A percentile compares a stretch with the other conserved stretches of the same genome.
These are phyloP conservation scores for Cordyceps cicadae DNA, from an alignment of 2,329 filamentous ascomycete genomes.

Conservation along the genomic window DNA sequence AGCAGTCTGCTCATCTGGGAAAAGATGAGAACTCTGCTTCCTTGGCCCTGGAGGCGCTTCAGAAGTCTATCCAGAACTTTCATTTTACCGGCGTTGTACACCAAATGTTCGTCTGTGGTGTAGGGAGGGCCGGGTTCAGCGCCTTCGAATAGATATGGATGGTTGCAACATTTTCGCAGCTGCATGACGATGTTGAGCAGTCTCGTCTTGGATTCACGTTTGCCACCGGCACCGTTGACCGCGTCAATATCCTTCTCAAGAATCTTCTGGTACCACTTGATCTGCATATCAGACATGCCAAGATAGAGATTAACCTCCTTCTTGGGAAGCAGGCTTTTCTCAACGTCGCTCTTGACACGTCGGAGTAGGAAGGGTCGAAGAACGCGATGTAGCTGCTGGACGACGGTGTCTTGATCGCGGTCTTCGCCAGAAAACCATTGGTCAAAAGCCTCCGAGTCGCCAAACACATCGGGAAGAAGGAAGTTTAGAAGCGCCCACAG, in stretches of 20 bases:
- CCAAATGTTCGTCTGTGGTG: slow-evolving; percentile 91
- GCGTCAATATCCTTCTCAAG: slow-evolving; percentile 98
- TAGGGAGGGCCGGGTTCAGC: slow-evolving; percentile 96
- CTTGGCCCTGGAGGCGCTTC: slow-evolving; percentile 71
- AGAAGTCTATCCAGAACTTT: slow-evolving; percentile 89
- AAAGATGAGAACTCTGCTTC: slow-evolving; percentile 95
- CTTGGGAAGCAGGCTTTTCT: slow-evolving; percentile 94
- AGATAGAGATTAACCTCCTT: slow-evolving; percentile 96
- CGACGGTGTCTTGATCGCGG: slow-evolving; percentile 86
- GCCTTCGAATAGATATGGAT: slow-evolving; percentile 95
- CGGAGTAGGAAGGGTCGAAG: slow-evolving; percentile 88
- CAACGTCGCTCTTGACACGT: slow-evolving; percentile 93
- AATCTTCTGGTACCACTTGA: slow-evolving; percentile 99
- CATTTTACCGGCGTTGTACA: slow-evolving; percentile 96
- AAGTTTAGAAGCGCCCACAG: slow-evolving; percentile 98
- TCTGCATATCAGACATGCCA: slow-evolving; percentile 98
- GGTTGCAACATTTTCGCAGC: slow-evolving; percentile 96
- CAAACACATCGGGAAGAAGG: slow-evolving; percentile 94
- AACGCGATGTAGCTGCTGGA: slow-evolving; percentile 90
- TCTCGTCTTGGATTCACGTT: slow-evolving; percentile 94
- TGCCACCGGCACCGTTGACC: slow-evolving; percentile 91
- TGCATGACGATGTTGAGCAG: slow-evolving; percentile 99
- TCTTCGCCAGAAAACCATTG: slow-evolving; percentile 94
- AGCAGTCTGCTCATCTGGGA: slow-evolving; percentile 97
- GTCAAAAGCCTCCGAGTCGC: slow-evolving; percentile 92